These are phyloP conservation scores for Ricinus communis DNA, from an alignment of 345 rosid species.

Conservation along the genomic window DNA sequence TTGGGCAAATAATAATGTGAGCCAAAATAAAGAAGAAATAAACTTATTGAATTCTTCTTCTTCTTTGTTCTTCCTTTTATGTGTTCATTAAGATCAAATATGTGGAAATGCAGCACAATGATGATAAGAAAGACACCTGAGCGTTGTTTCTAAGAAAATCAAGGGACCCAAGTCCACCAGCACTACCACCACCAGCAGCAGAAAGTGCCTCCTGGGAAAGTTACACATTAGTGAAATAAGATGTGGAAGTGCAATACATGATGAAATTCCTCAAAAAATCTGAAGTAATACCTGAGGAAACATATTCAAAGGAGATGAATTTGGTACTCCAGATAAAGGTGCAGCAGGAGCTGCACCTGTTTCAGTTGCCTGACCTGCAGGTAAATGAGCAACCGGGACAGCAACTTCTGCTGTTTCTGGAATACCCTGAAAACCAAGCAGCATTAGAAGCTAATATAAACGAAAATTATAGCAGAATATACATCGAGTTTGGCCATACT, in stretches of 20 bases:
- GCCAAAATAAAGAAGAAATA: neutral
- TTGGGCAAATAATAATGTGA: neutral
- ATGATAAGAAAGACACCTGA: constrained; percentile 49
- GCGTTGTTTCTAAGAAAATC: constrained; percentile 91
- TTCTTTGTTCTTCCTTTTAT: too few relatives aligned
- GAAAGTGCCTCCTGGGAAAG: constrained; percentile 60
- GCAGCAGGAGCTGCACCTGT: constrained; percentile 47
- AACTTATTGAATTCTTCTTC: neutral
- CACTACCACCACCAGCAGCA: constrained; percentile 50
- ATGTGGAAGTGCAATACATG: neutral
- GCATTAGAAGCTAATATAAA: constrained; percentile 21
- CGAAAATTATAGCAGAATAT: constrained; percentile 4
- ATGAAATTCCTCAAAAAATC: constrained; percentile 8
- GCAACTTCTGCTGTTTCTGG: constrained; percentile 82
- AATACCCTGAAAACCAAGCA: constrained; percentile 64
- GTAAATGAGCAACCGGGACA: constrained; percentile 54
- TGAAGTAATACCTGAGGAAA: constrained; percentile 76
- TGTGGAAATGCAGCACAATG: constrained; percentile 14
- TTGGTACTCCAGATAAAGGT: constrained; percentile 75
- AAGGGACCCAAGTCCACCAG: constrained; percentile 79
- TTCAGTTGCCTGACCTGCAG: constrained; percentile 54
- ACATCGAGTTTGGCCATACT: constrained; percentile 40
- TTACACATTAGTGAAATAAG: constrained; percentile 14
- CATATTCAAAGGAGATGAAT: constrained; percentile 91
- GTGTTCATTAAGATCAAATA: neutral